Base-by-base conservation (phyloP, 495 filamentous ascomycete genomes). In the Aspergillus coremiiformis region DNA sequence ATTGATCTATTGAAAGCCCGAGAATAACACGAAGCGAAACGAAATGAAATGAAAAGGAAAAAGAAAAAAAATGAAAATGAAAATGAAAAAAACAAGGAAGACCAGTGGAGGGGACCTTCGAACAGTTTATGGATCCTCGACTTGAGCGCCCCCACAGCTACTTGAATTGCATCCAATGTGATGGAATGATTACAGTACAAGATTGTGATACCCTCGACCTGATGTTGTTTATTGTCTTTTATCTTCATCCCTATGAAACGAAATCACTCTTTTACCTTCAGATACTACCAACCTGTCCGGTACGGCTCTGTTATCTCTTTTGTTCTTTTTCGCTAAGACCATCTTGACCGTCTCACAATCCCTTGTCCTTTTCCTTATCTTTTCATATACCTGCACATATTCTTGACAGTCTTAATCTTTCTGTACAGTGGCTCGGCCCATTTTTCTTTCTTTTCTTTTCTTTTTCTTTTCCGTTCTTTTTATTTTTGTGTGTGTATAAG, bases 391-490 rank as follows among this genome's bases (percentile, higher is more conserved):
- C 24, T 52, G 44, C 47, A 53, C 47, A 55, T 51, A 57, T 47
- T 44, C 6, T n/a, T 29, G 8, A 29, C 32, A 10, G 17, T 45
- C 26, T 20, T 22, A 35, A 37, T 11, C 29, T 19, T 39, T 32
- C 19, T 56, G 53, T 56, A 58, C 47, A 58, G 14, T 56, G 54
- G 48, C 17, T 39, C 51, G 49, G 39, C n/a, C 27, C 45, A 7
- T 33, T 53, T 47, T 23, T 17, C 29, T 54, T 51, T 22, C 44
- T 56, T 46, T n/a, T n/a, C n/a, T n/a, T n/a, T n/a, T n/a, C n/a
- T n/a, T n/a, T n/a, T n/a, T n/a, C n/a, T n/a, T n/a, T n/a, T n/a
- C n/a, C n/a, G n/a, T n/a, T n/a, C n/a, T n/a, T n/a, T n/a, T n/a
- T n/a, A n/a, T n/a, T n/a, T n/a, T n/a, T n/a, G n/a, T n/a, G n/a